These are phyloP conservation scores for Nannochloropsis granulata DNA, from an alignment of 108 stramenopile genomes.

Conservation along the genomic window DNA sequence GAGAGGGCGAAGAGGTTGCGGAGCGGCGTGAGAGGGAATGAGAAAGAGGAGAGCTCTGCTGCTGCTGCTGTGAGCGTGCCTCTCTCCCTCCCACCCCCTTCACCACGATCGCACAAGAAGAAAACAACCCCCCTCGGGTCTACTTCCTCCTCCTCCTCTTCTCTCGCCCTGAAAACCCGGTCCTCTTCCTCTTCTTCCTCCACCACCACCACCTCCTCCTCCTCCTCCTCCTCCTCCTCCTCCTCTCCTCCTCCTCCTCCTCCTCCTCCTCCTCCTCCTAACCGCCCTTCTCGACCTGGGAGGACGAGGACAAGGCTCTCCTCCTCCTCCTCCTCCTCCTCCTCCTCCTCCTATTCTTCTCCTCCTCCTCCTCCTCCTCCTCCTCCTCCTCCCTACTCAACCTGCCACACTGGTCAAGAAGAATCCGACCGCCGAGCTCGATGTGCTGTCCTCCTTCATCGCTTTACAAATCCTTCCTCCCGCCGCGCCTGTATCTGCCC, in stretches of 20 bases:
- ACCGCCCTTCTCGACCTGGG: too few species aligned
- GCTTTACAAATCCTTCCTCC: background rate
- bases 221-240: background rate
- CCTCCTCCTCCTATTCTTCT: background rate
- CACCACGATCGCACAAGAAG: too few species aligned
- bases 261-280: too few species aligned
- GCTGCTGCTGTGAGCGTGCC: too few species aligned
- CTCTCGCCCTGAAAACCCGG: background rate
- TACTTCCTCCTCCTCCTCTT: background rate
- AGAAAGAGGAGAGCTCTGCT: too few species aligned
- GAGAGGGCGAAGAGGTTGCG: too few species aligned
- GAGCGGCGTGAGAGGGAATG: too few species aligned
- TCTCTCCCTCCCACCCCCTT: too few species aligned
- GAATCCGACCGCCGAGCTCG: background rate
- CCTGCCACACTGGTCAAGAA: background rate
- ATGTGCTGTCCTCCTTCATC: background rate
- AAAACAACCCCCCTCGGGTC: too few species aligned
- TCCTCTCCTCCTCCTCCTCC: background rate
- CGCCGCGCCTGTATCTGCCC: background rate
- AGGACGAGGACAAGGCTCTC: too few species aligned
- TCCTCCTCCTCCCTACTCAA: background rate
- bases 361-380: too few species aligned
- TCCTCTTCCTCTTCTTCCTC: background rate
- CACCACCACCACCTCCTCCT: background rate
- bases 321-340: background rate